Percentiles rank a stretch among this genome's conserved stretches.
These are phyloP conservation scores for Mallotus repandus DNA, from an alignment of 441 rosid genomes.

Conservation along the genomic window DNA sequence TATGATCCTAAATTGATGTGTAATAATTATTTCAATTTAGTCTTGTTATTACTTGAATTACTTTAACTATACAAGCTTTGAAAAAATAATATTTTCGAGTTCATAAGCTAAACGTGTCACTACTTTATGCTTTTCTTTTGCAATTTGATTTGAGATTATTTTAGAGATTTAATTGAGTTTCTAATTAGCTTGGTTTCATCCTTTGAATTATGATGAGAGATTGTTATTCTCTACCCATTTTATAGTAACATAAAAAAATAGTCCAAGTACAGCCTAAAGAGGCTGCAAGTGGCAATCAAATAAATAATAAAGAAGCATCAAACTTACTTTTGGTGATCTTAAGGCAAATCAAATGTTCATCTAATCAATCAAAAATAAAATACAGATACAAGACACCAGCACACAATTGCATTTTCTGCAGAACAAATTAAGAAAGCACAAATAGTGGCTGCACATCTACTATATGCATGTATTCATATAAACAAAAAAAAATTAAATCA, in stretches of 20 bases:
- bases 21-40: too few relatives aligned
- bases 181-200: too few relatives aligned
- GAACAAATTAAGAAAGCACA: slow-evolving; percentile 3
- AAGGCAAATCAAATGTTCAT: slow-evolving; percentile 44
- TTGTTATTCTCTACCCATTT: not conserved
- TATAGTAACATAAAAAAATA: not conserved
- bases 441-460: not conserved
- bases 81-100: too few relatives aligned
- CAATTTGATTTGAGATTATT: too few relatives aligned
- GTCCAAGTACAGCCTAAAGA: not conserved
- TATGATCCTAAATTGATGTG: too few relatives aligned
- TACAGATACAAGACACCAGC: too few relatives aligned
- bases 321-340: slow-evolving; percentile 58
- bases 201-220: too few relatives aligned
- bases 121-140: too few relatives aligned
- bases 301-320: not conserved
- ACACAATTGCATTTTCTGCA: not conserved
- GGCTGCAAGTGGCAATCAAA: not conserved
- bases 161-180: too few relatives aligned
- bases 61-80: too few relatives aligned
- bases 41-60: too few relatives aligned
- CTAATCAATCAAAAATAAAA: not conserved
- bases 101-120: too few relatives aligned
- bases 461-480: not conserved
- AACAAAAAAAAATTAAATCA: not conserved